Base-by-base conservation (phyloP, 2,329 filamentous ascomycete species). In the Alternaria arbusti region DNA sequence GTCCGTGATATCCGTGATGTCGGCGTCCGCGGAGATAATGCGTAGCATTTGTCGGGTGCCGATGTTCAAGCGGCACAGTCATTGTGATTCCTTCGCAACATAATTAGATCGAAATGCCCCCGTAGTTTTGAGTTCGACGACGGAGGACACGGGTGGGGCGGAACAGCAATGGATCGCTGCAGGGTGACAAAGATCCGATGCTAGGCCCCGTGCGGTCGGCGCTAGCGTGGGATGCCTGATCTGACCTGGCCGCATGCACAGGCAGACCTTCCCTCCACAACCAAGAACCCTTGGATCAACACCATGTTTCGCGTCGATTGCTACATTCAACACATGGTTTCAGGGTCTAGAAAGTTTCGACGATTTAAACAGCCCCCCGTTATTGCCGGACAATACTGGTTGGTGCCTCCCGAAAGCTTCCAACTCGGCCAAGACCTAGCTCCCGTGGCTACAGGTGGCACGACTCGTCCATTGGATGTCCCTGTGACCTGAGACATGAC, bases 371-470 rank as follows among this genome's bases (percentile, higher is more conserved):
- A 12, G 8, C 17, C n/a, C 12, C 32, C 17, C 3, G 17, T 20
- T 30, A 56, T 30, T 22, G 5, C 43, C 22, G 44, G 17, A 17
- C 3, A 2, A 9, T 22, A 13, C 13, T 40, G 44, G 22, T 12
- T 40, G 54, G 28, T 57, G 44, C 15, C 22, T 26, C 15, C 17
- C 28, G 11, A 20, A 26, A 20, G 54, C 2, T 26, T n/a, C 54
- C 25, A 15, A n/a, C 20, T 4, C 20, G 28, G 49, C 28, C 49
- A 56, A 30, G 26, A 57, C 20, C 8, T 47, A 59, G 47, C 28
- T 47, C 23, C 54, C 40, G 40, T 59, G 15, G 47, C 51, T 25
- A 50, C 46, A 61, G 43, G 13, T 61, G 51, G 56, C 49, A 59
- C 46, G 52, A 60, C 60, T 43, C 30, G 11, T 30, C 36, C 36